Conservation (phyloP, 225 moss, liverwort and hornwort genomes). For the Pseudisothecium myosuroides region DNA sequence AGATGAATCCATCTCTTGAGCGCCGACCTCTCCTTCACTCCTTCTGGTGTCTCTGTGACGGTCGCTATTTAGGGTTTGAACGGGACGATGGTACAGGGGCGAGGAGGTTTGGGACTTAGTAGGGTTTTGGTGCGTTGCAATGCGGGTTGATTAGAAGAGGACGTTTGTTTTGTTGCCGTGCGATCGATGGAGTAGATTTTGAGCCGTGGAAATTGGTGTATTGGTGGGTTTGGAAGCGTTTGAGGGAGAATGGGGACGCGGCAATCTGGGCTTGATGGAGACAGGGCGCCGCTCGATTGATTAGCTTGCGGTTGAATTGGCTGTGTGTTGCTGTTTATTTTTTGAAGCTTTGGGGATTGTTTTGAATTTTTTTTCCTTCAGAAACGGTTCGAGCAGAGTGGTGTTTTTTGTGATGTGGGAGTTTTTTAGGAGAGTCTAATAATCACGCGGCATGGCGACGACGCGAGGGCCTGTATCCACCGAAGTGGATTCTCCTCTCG, state of each 20-base stretch:
- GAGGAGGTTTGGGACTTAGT: neutral
- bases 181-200: neutral
- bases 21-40: neutral
- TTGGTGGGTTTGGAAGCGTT: neutral
- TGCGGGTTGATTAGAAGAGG: neutral
- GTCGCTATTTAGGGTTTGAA: neutral
- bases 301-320: neutral
- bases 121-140: neutral
- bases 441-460: constrained; percentile 9
- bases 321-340: neutral
- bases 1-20: neutral
- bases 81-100: neutral
- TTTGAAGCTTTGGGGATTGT: neutral
- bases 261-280: neutral
- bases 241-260: neutral
- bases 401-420: neutral
- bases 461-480: constrained; percentile 19
- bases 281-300: neutral
- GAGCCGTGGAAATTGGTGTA: neutral
- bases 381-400: neutral
- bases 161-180: neutral
- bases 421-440: neutral
- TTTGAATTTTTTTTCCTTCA: neutral
- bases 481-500: constrained; percentile 30
- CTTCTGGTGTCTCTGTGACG: neutral